These are phyloP conservation scores for Phaeosphaeria sp. DNA, from an alignment of 2,329 filamentous ascomycete genomes.

Conservation along the genomic window DNA sequence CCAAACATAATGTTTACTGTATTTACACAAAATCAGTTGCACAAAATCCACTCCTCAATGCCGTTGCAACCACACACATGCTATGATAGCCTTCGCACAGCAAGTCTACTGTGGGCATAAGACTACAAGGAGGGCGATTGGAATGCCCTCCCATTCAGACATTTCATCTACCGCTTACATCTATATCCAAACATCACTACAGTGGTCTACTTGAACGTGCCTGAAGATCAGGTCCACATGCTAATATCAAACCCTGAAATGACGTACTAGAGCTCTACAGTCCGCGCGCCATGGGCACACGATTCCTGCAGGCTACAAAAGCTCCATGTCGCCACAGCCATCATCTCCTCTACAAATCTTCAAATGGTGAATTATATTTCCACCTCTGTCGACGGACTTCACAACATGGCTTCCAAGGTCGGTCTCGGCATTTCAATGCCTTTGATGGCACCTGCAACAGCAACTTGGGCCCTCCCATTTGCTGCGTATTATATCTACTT, in stretches of 20 bases:
- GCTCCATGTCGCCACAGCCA: background rate
- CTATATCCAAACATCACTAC: background rate
- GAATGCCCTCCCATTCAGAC: background rate
- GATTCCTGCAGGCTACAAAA: background rate
- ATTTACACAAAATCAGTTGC: background rate
- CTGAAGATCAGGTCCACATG: background rate
- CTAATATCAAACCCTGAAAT: constrained; percentile 1
- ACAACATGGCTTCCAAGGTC: constrained; percentile 36
- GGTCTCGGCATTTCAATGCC: constrained; percentile 43
- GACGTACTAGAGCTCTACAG: background rate
- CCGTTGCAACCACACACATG: background rate
- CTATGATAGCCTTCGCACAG: background rate
- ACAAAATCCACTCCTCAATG: background rate
- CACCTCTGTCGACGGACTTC: constrained; percentile 10
- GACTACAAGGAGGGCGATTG: background rate
- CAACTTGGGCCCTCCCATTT: constrained; percentile 51
- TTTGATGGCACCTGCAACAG: constrained; percentile 44
- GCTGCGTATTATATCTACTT: constrained; percentile 52
- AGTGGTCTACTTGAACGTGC: background rate
- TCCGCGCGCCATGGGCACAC: background rate
- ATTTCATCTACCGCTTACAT: background rate
- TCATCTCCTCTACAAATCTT: background rate
- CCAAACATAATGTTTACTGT: background rate
- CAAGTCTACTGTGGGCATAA: background rate
- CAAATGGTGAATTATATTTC: constrained; percentile 23